Evolutionary conservation across 495 filamentous ascomycete species (phyloP).

Genomic region (Talaromyces ruber): DNA sequence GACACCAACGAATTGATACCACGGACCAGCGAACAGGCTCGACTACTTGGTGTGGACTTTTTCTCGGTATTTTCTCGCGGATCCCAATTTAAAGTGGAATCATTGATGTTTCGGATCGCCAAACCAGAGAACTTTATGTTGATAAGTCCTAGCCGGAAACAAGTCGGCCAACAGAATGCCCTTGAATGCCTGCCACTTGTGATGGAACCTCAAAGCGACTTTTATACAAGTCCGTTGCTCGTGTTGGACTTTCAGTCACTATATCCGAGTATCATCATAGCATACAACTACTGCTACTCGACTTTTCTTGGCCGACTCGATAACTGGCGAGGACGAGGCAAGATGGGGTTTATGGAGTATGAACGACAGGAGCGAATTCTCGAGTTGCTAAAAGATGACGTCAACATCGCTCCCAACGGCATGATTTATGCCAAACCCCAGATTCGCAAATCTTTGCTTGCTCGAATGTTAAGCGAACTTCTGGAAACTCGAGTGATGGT

Average conservation of each 20-base stretch:
- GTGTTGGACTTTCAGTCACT: slow-evolving; percentile 95
- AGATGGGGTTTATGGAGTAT: slow-evolving; percentile 90
- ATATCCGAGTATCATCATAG: slow-evolving; percentile 97
- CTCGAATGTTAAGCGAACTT: slow-evolving; percentile 95
- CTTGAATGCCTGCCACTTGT: slow-evolving; percentile 91
- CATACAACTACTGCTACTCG: slow-evolving; percentile 98
- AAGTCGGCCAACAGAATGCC: slow-evolving; percentile 90
- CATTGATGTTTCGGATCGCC: slow-evolving; percentile 95
- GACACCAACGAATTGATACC: slow-evolving; percentile 84
- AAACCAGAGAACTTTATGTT: slow-evolving; percentile 94
- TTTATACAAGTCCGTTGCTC: slow-evolving; percentile 82
- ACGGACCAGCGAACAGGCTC: slow-evolving; percentile 88
- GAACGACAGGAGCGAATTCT: slow-evolving; percentile 64
- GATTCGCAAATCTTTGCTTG: slow-evolving; percentile 81
- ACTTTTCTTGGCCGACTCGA: slow-evolving; percentile 84
- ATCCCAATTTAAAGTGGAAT: slow-evolving; percentile 97
- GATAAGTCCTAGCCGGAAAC: slow-evolving; percentile 79
- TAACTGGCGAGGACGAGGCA: slow-evolving; percentile 81
- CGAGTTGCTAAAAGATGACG: slow-evolving; percentile 70
- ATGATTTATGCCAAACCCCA: slow-evolving; percentile 88
- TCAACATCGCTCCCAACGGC: slow-evolving; percentile 93
- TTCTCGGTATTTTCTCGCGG: slow-evolving; percentile 89
- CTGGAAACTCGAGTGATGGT: slow-evolving; percentile 97
- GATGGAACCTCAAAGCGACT: slow-evolving; percentile 95
- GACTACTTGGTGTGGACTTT: slow-evolving; percentile 90